phyloP scores from a whole-genome alignment of 2,329 filamentous ascomycete species.

The Calonectria fujianensis region DNA sequence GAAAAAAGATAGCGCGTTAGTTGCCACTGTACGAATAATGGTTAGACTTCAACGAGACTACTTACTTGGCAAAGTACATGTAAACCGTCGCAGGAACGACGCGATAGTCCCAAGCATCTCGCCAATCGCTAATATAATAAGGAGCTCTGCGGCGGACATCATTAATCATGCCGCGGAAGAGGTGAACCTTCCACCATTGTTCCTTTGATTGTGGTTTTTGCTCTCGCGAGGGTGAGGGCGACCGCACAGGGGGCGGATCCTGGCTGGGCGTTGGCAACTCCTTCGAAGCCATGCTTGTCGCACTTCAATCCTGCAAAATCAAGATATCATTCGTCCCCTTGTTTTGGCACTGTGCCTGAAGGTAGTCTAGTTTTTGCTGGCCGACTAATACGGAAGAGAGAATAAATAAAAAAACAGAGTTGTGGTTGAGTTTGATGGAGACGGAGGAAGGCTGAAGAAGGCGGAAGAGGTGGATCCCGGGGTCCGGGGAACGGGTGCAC shows the following conservation, averaged over 20 bases:
- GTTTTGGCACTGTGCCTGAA: neutral
- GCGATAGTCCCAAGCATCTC: constrained; percentile 92
- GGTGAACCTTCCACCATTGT: constrained; percentile 83
- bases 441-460: constrained; percentile 6
- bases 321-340: neutral
- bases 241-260: constrained; percentile 25
- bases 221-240: constrained; percentile 14
- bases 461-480: constrained; percentile 31
- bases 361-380: neutral
- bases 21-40: neutral
- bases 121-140: constrained; percentile 89
- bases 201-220: constrained; percentile 39
- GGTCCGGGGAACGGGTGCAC: constrained; percentile 18
- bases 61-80: constrained; percentile 96
- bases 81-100: constrained; percentile 91
- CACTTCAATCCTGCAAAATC: neutral
- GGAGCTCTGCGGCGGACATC: constrained; percentile 85
- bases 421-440: constrained; percentile 10
- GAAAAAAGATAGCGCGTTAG: constrained; percentile 37
- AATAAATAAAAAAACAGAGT: neutral
- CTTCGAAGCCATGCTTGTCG: neutral
- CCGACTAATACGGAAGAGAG: neutral
- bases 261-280: constrained; percentile 4
- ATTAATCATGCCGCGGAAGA: constrained; percentile 87
- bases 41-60: constrained; percentile 9